Evolutionary conservation across 176 grass and related monocot species (phyloP).

Genomic region (Carex littledalei): DNA sequence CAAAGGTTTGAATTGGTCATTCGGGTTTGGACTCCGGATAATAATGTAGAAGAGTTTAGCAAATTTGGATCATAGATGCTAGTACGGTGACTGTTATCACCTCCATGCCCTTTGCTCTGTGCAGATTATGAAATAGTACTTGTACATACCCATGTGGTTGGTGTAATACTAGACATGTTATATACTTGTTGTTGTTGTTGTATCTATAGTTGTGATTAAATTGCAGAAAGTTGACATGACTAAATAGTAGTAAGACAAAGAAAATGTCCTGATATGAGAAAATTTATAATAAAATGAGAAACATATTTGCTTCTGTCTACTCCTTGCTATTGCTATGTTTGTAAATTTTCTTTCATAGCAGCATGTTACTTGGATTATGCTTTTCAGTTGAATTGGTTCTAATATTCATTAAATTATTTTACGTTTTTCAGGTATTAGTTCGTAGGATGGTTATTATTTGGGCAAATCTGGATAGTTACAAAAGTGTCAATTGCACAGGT

Average conservation of each 20-base stretch:
- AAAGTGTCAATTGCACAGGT: conserved; percentile 27
- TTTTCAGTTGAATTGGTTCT: not conserved
- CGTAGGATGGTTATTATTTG: conserved; percentile 26
- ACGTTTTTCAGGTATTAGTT: conserved; percentile 26
- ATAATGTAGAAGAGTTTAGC: not conserved
- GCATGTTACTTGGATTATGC: not conserved
- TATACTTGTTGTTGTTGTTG: not conserved
- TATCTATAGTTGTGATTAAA: not conserved
- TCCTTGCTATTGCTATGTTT: not conserved
- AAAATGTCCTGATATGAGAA: not conserved
- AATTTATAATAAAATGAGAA: not conserved
- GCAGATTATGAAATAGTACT: conserved; percentile 11
- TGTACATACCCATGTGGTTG: conserved; percentile 6
- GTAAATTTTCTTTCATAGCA: not conserved
- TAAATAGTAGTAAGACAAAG: not conserved
- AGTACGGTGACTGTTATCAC: not conserved
- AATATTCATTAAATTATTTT: not conserved
- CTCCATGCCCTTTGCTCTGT: not conserved
- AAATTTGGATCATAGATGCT: not conserved
- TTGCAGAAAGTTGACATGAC: not conserved
- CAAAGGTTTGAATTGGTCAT: not conserved
- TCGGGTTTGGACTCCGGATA: not conserved
- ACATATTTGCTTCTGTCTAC: not conserved
- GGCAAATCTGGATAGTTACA: conserved; percentile 25
- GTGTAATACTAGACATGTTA: not conserved